phyloP scores from a whole-genome alignment of 805 yeast genomes.

The Naumovozyma baii region DNA sequence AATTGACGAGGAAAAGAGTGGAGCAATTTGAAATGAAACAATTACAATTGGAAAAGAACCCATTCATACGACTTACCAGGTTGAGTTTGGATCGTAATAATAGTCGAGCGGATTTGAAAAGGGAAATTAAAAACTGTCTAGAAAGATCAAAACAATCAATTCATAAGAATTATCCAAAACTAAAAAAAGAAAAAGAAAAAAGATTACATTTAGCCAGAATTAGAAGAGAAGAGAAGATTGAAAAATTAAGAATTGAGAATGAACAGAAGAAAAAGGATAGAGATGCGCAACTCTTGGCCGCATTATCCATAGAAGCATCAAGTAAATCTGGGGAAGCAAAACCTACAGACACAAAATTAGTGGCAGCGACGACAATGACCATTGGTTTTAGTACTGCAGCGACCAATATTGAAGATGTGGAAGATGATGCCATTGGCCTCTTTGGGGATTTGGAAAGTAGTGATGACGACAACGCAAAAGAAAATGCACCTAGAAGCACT shows the following conservation, averaged over 20 bases:
- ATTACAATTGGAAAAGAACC: conserved; percentile 16
- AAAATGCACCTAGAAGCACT: conserved; percentile 4
- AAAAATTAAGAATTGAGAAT: conserved; percentile 28
- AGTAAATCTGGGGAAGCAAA: conserved; percentile 7
- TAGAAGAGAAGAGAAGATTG: conserved; percentile 26
- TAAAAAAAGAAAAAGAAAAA: conserved; percentile 13
- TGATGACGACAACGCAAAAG: conserved; percentile 23
- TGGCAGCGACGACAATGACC: conserved; percentile 5
- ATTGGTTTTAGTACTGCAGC: conserved; percentile 3
- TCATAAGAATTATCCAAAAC: conserved; percentile 9
- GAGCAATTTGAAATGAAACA: conserved; percentile 17
- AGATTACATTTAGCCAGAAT: conserved; percentile 26
- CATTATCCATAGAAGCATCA: conserved; percentile 3
- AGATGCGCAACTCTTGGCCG: neutral
- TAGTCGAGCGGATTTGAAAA: conserved; percentile 4
- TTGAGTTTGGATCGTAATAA: neutral
- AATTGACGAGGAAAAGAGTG: conserved; percentile 30
- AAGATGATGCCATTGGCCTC: conserved; percentile 23
- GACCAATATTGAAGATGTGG: conserved; percentile 16
- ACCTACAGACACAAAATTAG: conserved; percentile 8
- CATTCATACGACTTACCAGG: conserved; percentile 20
- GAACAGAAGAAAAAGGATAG: conserved; percentile 19
- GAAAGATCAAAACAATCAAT: conserved; percentile 13
- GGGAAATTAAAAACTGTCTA: conserved; percentile 6
- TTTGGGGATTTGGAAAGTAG: conserved; percentile 28